Evolutionary conservation across 352 stramenopile genomes (phyloP).

Genomic region (Globisporangium cederbergense): DNA sequence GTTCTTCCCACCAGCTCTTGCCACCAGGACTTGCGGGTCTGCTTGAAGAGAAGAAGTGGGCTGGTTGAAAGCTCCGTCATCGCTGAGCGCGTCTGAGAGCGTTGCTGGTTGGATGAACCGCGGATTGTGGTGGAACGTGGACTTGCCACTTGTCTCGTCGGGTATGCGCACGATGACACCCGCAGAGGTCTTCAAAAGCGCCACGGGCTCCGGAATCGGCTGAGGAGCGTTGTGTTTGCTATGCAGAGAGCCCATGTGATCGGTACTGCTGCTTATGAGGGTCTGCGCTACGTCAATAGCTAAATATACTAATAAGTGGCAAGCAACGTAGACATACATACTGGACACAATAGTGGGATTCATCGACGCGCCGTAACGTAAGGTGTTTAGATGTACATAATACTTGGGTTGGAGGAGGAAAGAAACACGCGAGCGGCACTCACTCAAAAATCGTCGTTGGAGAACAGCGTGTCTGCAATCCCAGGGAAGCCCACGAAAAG

Average conservation of each 20-base stretch:
- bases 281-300: background rate
- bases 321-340: background rate
- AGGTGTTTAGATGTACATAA: conserved; percentile 8
- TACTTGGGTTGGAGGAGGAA: background rate
- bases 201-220: conserved; percentile 28
- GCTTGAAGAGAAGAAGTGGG: background rate
- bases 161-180: conserved; percentile 51
- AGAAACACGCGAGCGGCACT: background rate
- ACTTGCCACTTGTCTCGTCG: conserved; percentile 21
- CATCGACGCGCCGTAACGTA: background rate
- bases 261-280: background rate
- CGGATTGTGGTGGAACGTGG: conserved; percentile 48
- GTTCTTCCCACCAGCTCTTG: conserved; percentile 39
- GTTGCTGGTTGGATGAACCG: conserved; percentile 19
- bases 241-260: conserved; percentile 30
- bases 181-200: conserved; percentile 37
- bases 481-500: conserved; percentile 71
- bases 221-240: conserved; percentile 28
- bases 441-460: conserved; percentile 72
- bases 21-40: conserved; percentile 26
- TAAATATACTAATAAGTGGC: conserved; percentile 13
- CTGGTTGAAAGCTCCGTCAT: background rate
- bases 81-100: conserved; percentile 4
- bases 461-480: conserved; percentile 59
- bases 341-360: background rate